Evolutionary conservation across 2,329 filamentous ascomycete genomes (phyloP).

Genomic region (Xylaria sp.): DNA sequence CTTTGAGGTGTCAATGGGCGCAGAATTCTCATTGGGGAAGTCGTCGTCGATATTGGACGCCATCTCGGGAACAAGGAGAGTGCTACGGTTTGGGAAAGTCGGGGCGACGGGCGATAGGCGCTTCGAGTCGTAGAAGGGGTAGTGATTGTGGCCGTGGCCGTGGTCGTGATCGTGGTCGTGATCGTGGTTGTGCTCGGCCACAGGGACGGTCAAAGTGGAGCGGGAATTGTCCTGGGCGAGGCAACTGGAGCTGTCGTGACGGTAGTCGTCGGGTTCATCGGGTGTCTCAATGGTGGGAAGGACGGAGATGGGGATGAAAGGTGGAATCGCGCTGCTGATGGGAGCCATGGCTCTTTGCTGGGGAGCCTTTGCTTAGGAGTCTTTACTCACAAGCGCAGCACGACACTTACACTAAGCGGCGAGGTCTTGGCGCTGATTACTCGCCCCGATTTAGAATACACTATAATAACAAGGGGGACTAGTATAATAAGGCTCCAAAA

Average conservation of each 20-base stretch:
- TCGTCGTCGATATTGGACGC: slow-evolving; percentile 37
- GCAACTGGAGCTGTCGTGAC: slow-evolving; percentile 15
- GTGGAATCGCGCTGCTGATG: slow-evolving; percentile 31
- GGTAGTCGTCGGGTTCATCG: slow-evolving; percentile 38
- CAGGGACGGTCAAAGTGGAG: slow-evolving; percentile 34
- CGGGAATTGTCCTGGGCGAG: slow-evolving; percentile 30
- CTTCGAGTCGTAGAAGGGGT: slow-evolving; percentile 47
- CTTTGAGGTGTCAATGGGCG: slow-evolving; percentile 52
- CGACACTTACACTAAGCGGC: slow-evolving; percentile 23
- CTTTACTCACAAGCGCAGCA: neutral
- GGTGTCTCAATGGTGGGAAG: slow-evolving; percentile 46
- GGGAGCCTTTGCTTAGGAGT: neutral
- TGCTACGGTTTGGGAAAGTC: slow-evolving; percentile 42
- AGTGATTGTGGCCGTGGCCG: slow-evolving; percentile 30
- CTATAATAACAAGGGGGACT: slow-evolving; percentile 27
- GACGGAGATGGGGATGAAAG: slow-evolving; percentile 46
- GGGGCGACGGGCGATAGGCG: slow-evolving; percentile 48
- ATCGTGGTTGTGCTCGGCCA: slow-evolving; percentile 2
- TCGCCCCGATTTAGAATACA: slow-evolving; percentile 41
- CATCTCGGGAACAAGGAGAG: slow-evolving; percentile 41
- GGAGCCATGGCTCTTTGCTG: slow-evolving; percentile 33
- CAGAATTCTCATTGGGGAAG: slow-evolving; percentile 44
- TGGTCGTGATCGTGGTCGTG: slow-evolving; percentile 10
- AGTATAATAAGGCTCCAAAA: slow-evolving; percentile 18
- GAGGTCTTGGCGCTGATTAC: slow-evolving; percentile 42